Evolutionary conservation across 495 filamentous ascomycete species (phyloP), one percentile per base, ranked within the genome.

Genomic region (Neurospora sp.): DNA sequence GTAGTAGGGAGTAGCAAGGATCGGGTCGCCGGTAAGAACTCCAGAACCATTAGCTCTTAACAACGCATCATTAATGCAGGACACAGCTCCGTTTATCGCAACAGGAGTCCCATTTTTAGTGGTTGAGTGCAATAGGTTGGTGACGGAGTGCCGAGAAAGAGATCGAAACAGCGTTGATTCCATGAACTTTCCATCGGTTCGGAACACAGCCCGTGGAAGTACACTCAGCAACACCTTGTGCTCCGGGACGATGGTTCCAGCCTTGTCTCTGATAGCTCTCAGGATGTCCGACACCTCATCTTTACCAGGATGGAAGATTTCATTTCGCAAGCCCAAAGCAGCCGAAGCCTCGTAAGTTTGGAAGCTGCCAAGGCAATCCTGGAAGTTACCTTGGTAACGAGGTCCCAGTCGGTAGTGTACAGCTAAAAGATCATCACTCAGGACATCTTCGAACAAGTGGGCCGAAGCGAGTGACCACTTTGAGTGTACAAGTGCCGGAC

Each of bases 271-370:
- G 73, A 97, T 96, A 38, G 94, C 94, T 73, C 89, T 88, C 59
- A 97, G 86, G 44, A 99, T 97, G 78, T 98, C 94, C 18, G 96
- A 98, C 71, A 88, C 90, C 76, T 98, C 94, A 75, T 95, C 92
- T 79, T 94, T 97, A 9, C 94, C 95, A 12, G 93, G 92, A 79
- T 97, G 93, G 35, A 97, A 88, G 70, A 93, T 88, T 78, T 99
- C 96, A 79, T 98, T 97, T 70, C 94, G 91, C 71, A 98, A 85
- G 73, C 95, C 94, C 37, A 99, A 83, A 37, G 92, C 89, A 20
- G 96, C 94, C 35, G 96, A 98, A n/a, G 96, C 94, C 74, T 91
- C 91, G 79, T 98, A 99, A 0, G 96, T 99, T 78, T 98, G 94
- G 78, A 99, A 97, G 18, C 94, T 95, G 11, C 96, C 96, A 27